Percentiles rank a stretch among this genome's conserved stretches.
These are phyloP conservation scores for Solanum tarijense DNA, from an alignment of 257 asterid species.

Conservation along the genomic window DNA sequence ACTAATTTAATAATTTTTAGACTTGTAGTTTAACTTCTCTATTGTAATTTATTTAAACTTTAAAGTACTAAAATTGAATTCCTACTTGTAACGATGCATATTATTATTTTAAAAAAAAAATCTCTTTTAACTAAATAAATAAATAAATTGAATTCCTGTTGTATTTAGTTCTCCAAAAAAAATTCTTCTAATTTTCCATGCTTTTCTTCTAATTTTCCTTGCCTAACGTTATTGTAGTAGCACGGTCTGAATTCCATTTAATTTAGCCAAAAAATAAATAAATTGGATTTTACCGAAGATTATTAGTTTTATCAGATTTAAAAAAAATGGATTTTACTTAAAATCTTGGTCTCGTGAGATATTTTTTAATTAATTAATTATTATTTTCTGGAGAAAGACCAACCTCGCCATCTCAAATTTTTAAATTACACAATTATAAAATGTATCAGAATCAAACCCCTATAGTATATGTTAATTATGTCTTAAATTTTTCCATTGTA, in stretches of 20 bases:
- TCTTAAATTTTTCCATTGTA: background rate
- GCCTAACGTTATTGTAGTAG: background rate
- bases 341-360: background rate
- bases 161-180: no score
- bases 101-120: no score
- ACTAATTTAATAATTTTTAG: background rate
- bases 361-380: background rate
- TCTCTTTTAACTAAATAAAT: no score
- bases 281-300: background rate
- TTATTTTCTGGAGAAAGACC: background rate
- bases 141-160: no score
- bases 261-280: no score
- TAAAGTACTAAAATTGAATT: background rate
- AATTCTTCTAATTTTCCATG: no score
- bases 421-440: background rate
- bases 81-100: background rate
- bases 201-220: background rate
- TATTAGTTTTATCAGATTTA: background rate
- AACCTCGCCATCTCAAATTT: background rate
- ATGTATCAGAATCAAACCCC: background rate
- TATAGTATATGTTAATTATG: background rate
- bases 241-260: background rate
- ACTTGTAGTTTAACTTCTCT: background rate
- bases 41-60: no score
- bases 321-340: background rate